Evolutionary conservation across 2,329 filamentous ascomycete genomes (phyloP), one percentile per base, ranked within the genome.

Genomic region (Claviceps pusilla): DNA sequence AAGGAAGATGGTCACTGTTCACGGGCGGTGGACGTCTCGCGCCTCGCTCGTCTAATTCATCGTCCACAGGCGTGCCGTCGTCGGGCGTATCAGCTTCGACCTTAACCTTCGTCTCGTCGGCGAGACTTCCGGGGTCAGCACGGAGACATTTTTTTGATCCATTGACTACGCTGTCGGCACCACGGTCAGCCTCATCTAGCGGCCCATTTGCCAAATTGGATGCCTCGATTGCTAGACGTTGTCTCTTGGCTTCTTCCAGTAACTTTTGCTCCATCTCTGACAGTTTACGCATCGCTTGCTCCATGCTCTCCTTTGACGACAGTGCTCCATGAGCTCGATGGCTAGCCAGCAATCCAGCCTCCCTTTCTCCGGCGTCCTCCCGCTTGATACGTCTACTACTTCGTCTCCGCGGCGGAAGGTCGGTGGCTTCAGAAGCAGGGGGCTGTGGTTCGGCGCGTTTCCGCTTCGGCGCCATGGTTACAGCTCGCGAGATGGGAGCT

Each of bases 1-100:
- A 68, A 29, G 91, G 91, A 24, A 96, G 74, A 62, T 84, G 87
- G 59, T 80, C 79, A 64, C 89, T 95, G 63, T 96, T 86, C 16
- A 95, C 82, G 0, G 89, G 80, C 7, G 89, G 88, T 12, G 84
- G 78, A 54, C 88, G 75, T 50, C 60, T 66, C 3, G 72, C 69
- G 1, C 68, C 70, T n/a, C 70, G 65, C 11, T 72, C 67, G 0
- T 61, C 56, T 37, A 16, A 43, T 43, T 53, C 53, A 29, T 50
- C 54, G 5, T 49, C 55, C 51, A 49, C 4, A 5, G 35, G 5
- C 19, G 28, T 16, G 33, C 28, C 24, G 19, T 55, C 48, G 7
- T 41, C 51, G 3, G 19, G 28, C 9, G n/a, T 31, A 6, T 51
- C n/a, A 24, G 41, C 24, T n/a, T 48, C 55, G 1, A 12, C 16